Percentiles rank a stretch among this genome's conserved stretches.
These are phyloP conservation scores for Mycena galericulata DNA, from an alignment of 768 basidiomycete species.

Conservation along the genomic window DNA sequence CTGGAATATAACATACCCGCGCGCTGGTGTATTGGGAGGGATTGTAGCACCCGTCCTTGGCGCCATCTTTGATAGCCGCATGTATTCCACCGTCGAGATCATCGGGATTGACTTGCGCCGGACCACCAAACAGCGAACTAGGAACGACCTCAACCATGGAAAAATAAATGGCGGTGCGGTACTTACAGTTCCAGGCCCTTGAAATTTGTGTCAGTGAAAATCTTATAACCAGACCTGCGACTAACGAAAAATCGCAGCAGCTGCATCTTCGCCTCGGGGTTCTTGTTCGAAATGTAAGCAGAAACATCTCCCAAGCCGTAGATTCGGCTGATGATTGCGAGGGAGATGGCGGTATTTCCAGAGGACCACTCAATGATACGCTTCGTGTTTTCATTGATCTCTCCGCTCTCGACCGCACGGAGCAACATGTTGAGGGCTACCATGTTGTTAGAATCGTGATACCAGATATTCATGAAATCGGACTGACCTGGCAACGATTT, in stretches of 20 bases:
- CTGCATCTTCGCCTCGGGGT: constrained; percentile 28
- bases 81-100: constrained; percentile 24
- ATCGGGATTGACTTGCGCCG: constrained; percentile 27
- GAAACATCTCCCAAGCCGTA: constrained; percentile 21
- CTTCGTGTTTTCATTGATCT: constrained; percentile 23
- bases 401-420: constrained; percentile 24
- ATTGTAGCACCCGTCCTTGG: constrained; percentile 18
- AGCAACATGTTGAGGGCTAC: constrained; percentile 32
- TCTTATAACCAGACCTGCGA: neutral
- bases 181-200: constrained; percentile 18
- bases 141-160: neutral
- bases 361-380: constrained; percentile 32
- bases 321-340: constrained; percentile 29
- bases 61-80: constrained; percentile 24
- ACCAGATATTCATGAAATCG: neutral
- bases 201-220: no score
- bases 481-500: constrained; percentile 23
- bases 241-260: constrained; percentile 30
- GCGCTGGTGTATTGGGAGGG: constrained; percentile 27
- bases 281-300: constrained; percentile 32
- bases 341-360: constrained; percentile 27
- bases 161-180: neutral
- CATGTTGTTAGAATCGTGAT: neutral
- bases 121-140: constrained; percentile 28
- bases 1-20: constrained; percentile 2